Evolutionary conservation across 1,139 yeast genomes (phyloP).

Genomic region (Debaryomyces fabryi): DNA sequence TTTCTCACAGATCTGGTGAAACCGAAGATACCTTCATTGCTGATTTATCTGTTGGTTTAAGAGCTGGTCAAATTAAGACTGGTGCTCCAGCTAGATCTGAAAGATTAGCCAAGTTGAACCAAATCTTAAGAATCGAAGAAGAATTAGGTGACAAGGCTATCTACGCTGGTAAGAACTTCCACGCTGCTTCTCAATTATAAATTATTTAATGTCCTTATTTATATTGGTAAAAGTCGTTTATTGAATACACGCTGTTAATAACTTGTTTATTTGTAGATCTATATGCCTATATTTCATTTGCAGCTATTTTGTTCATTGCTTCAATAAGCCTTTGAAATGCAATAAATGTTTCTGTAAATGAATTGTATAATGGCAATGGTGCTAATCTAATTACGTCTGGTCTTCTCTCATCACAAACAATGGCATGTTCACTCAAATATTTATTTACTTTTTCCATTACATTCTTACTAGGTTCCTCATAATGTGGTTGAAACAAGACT

Average conservation of each 20-base stretch:
- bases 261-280: constrained; percentile 4
- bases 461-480: constrained; percentile 35
- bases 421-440: constrained; percentile 57
- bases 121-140: constrained; percentile 92
- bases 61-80: constrained; percentile 93
- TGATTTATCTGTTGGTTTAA: constrained; percentile 88
- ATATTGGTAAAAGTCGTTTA: constrained; percentile 6
- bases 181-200: constrained; percentile 38
- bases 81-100: constrained; percentile 98
- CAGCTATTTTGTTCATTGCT: constrained; percentile 27
- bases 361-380: constrained; percentile 82
- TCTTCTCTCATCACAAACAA: constrained; percentile 84
- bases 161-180: constrained; percentile 86
- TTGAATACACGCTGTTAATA: constrained; percentile 5
- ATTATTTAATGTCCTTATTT: constrained; percentile 12
- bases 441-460: constrained; percentile 66
- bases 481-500: constrained; percentile 60
- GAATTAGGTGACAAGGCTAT: constrained; percentile 88
- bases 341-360: constrained; percentile 61
- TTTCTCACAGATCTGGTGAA: constrained; percentile 95
- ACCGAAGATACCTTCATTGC: constrained; percentile 95
- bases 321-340: constrained; percentile 52
- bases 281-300: constrained; percentile 7
- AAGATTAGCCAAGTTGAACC: constrained; percentile 93
- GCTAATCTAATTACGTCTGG: constrained; percentile 88